Evolutionary conservation across 2,329 filamentous ascomycete species (phyloP).

Genomic region (Colletotrichum sp.): DNA sequence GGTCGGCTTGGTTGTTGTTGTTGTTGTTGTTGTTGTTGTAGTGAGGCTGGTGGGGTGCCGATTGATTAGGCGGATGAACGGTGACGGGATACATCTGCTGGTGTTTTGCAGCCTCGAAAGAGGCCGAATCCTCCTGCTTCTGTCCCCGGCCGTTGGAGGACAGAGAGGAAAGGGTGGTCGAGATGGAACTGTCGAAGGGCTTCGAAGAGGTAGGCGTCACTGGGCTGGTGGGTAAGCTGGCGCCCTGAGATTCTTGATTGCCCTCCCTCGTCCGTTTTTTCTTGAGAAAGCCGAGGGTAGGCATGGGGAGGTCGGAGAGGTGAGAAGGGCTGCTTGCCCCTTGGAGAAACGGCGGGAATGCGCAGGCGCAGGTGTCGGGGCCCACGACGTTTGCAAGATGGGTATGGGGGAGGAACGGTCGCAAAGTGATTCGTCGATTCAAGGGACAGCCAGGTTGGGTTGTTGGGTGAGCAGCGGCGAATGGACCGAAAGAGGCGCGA

Average conservation of each 20-base stretch:
- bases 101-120: constrained; percentile 23
- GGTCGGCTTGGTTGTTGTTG: constrained; percentile 35
- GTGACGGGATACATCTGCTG: constrained; percentile 36
- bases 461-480: background rate
- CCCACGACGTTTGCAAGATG: constrained; percentile 19
- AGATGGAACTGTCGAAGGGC: constrained; percentile 46
- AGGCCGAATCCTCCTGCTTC: constrained; percentile 20
- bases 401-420: constrained; percentile 12
- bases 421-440: constrained; percentile 18
- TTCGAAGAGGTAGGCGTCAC: constrained; percentile 62
- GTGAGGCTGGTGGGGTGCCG: constrained; percentile 32
- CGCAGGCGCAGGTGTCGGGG: constrained; percentile 9
- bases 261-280: constrained; percentile 98
- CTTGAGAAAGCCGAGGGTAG: constrained; percentile 94
- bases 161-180: constrained; percentile 24
- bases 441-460: constrained; percentile 13
- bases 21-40: constrained; percentile 27
- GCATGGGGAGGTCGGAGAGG: constrained; percentile 64
- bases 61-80: constrained; percentile 29
- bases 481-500: constrained; percentile 8
- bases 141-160: constrained; percentile 14
- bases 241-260: constrained; percentile 70
- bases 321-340: constrained; percentile 25
- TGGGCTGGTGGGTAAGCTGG: constrained; percentile 68
- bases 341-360: constrained; percentile 1